Percentiles rank a stretch among this genome's conserved stretches.
phyloP scores from a whole-genome alignment of 768 basidiomycete species.

The Plicaturopsis crispa region DNA sequence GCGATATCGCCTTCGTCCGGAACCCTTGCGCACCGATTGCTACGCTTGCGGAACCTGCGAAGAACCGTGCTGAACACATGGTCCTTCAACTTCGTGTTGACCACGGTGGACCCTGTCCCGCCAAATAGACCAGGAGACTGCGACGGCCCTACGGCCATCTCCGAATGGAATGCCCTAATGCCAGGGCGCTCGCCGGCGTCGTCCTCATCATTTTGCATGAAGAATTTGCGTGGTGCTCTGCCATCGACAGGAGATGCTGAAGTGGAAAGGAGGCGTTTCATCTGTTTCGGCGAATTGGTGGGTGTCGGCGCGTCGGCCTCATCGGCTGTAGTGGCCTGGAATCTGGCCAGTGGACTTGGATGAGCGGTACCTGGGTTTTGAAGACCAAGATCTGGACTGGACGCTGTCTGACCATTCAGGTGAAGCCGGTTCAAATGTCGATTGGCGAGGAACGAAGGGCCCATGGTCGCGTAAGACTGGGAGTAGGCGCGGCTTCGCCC shows the following conservation, averaged over 20 bases:
- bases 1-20: slow-evolving; percentile 53
- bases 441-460: slow-evolving; percentile 18
- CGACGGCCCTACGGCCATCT: slow-evolving; percentile 22
- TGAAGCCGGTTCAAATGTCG: slow-evolving; percentile 31
- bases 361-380: slow-evolving; percentile 20
- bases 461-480: slow-evolving; percentile 33
- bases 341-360: slow-evolving; percentile 36
- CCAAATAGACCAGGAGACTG: slow-evolving; percentile 58
- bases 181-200: slow-evolving; percentile 23
- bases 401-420: slow-evolving; percentile 49
- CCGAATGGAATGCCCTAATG: slow-evolving; percentile 34
- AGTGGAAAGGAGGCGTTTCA: slow-evolving; percentile 21
- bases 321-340: slow-evolving; percentile 26
- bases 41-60: slow-evolving; percentile 57
- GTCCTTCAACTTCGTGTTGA: slow-evolving; percentile 92
- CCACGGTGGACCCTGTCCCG: slow-evolving; percentile 87
- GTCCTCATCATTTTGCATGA: slow-evolving; percentile 26
- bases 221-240: slow-evolving; percentile 10
- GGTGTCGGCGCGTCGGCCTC: slow-evolving; percentile 42
- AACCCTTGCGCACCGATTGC: slow-evolving; percentile 28
- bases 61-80: slow-evolving; percentile 91
- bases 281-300: slow-evolving; percentile 36
- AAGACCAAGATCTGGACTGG: slow-evolving; percentile 60
- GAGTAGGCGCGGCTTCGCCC: slow-evolving; percentile 42
- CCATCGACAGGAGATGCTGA: slow-evolving; percentile 17